phyloP scores from a whole-genome alignment of 768 basidiomycete genomes.

The Kwoniella botswanensis region DNA sequence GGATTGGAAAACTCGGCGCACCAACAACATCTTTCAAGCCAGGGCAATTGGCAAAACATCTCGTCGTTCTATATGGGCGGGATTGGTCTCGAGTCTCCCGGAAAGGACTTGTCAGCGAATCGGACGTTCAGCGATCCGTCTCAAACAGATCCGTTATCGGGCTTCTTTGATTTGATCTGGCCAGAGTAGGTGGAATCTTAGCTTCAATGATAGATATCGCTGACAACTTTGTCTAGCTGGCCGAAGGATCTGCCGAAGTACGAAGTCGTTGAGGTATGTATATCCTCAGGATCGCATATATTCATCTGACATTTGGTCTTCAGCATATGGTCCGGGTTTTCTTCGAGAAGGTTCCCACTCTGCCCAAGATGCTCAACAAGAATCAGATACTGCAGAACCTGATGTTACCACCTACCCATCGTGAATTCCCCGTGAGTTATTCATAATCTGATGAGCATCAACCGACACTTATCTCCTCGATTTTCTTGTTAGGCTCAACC shows the following conservation, averaged over 20 bases:
- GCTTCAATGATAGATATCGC: not conserved
- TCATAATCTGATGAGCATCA: not conserved
- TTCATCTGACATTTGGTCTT: not conserved
- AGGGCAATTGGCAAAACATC: not conserved
- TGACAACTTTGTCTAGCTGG: conserved; percentile 34
- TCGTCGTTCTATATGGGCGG: not conserved
- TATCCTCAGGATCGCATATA: not conserved
- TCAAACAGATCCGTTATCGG: conserved; percentile 2
- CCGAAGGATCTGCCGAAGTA: conserved; percentile 40
- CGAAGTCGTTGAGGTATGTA: conserved; percentile 44
- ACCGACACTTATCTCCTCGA: not conserved
- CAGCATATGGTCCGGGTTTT: conserved; percentile 41
- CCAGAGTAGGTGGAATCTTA: conserved; percentile 34
- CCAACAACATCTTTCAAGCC: not conserved
- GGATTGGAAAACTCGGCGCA: not conserved
- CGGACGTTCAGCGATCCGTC: not conserved
- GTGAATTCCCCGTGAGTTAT: conserved; percentile 45
- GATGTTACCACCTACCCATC: conserved; percentile 42
- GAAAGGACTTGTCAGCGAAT: not conserved
- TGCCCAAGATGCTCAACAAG: conserved; percentile 44
- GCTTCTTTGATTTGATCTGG: conserved; percentile 38
- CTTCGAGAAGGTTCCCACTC: conserved; percentile 46
- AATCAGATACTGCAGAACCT: conserved; percentile 33
- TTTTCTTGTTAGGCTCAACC: conserved; percentile 21
- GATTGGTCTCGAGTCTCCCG: not conserved